phyloP scores from a whole-genome alignment of 2,329 filamentous ascomycete species.

The Microcyclosporella mali region DNA sequence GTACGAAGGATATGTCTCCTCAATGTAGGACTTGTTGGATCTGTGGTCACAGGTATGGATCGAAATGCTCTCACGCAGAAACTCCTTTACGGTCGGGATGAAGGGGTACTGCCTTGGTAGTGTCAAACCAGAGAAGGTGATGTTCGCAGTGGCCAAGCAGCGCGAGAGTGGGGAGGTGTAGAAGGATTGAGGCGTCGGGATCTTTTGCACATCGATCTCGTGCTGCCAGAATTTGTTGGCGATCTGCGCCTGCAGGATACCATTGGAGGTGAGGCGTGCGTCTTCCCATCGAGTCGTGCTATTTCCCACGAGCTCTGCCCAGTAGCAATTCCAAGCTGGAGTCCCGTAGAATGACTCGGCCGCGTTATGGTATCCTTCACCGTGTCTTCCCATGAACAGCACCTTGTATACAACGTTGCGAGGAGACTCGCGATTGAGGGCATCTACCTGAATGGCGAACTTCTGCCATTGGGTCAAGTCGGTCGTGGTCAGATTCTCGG shows the following conservation, averaged over 20 bases:
- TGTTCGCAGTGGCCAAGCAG: slow-evolving; percentile 56
- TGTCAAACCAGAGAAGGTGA: slow-evolving; percentile 53
- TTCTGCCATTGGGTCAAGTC: slow-evolving; percentile 59
- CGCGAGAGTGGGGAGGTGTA: slow-evolving; percentile 60
- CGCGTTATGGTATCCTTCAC: slow-evolving; percentile 59
- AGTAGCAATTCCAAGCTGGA: slow-evolving; percentile 63
- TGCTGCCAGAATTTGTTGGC: slow-evolving; percentile 57
- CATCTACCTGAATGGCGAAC: slow-evolving; percentile 53
- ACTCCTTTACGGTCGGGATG: slow-evolving; percentile 57
- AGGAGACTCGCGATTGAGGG: slow-evolving; percentile 48
- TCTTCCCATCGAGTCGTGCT: slow-evolving; percentile 59
- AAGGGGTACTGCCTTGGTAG: slow-evolving; percentile 51
- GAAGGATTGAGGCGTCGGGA: slow-evolving; percentile 58
- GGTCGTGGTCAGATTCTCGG: slow-evolving; percentile 32
- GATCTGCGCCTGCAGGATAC: slow-evolving; percentile 51
- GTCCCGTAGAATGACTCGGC: slow-evolving; percentile 62
- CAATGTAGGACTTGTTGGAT: slow-evolving; percentile 50
- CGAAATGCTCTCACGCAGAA: slow-evolving; percentile 59
- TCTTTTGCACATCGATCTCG: slow-evolving; percentile 49
- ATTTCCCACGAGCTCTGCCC: slow-evolving; percentile 58
- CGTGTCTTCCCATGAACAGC: slow-evolving; percentile 64
- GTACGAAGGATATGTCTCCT: slow-evolving; percentile 47
- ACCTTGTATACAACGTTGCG: slow-evolving; percentile 59
- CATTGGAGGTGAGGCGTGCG: slow-evolving; percentile 53
- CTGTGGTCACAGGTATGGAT: slow-evolving; percentile 64